Base-by-base conservation (phyloP, 192 early-diverging fungal species). In the Diversispora epigaea region DNA sequence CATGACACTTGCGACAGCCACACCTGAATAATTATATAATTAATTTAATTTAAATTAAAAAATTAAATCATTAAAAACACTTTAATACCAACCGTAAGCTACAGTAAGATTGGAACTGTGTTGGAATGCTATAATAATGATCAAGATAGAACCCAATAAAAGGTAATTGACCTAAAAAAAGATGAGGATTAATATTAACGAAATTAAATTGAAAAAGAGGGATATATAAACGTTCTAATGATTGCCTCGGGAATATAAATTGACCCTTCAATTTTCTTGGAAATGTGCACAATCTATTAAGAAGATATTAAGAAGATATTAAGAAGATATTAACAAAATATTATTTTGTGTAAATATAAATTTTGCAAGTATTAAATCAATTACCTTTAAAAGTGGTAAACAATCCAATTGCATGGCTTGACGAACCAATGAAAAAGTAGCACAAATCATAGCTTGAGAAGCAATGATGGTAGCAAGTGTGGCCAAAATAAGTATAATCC, bases 381-480 rank as follows among this genome's bases (percentile, higher is more conserved):
- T 12, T 72, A 72, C 70, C 57, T 80, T 71, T 17, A 89, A 54
- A 68, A 78, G 76, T 8, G 86, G 86, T 49, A 88, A 86, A 41
- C 77, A 77, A 21, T 80, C 62, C 4, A 87, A 77, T 10, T 85
- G 82, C 70, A 87, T 88, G 11, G 80, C 81, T 73, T 88, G 87
- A 78, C 81, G 76, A 46, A 88, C 77, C 25, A 88, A 61, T 40
- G 81, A 81, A 69, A 87, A 87, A 63, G 81, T 83, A 11, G 80
- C 86, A 39, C 80, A 80, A 52, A 88, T 87, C 60, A 84, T 80
- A 10, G 86, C 84, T 72, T 88, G 87, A 25, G 86, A 88, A 25
- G 86, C 87, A 19, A 88, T 80, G 65, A 88, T 88, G 8, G 87
- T 83, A 1, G 87, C 82, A 10, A 83, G 40, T 6, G 80, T 87